These are phyloP conservation scores for Saccharum hybrid DNA, from an alignment of 202 grass and related monocot species.

Conservation along the genomic window DNA sequence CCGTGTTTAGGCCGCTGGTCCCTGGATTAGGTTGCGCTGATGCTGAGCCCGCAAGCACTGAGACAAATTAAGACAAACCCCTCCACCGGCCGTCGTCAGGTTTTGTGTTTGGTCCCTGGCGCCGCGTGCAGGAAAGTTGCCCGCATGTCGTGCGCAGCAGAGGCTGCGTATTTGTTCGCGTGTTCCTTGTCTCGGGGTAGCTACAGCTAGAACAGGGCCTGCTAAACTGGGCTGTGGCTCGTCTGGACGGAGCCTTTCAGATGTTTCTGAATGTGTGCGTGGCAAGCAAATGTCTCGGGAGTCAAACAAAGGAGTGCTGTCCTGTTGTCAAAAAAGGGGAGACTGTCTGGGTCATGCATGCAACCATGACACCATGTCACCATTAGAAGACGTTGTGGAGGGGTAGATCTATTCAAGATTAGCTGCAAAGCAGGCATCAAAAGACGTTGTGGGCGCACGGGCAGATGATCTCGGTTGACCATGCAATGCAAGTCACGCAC, in stretches of 20 bases:
- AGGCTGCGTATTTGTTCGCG: not conserved
- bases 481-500: not conserved
- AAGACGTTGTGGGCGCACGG: slow-evolving; percentile 17
- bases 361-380: not conserved
- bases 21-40: slow-evolving; percentile 39
- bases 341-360: slow-evolving; percentile 22
- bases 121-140: slow-evolving; percentile 33
- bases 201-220: too few species aligned
- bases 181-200: not conserved
- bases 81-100: not conserved
- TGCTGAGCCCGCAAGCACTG: slow-evolving; percentile 13
- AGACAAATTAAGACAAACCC: not conserved
- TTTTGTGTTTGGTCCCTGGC: slow-evolving; percentile 28
- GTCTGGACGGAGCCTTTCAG: not conserved
- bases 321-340: not conserved
- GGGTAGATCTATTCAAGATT: not conserved
- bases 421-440: slow-evolving; percentile 22
- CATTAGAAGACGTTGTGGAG: not conserved
- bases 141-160: slow-evolving; percentile 18
- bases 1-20: slow-evolving; percentile 40
- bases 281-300: slow-evolving; percentile 5
- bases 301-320: not conserved
- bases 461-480: not conserved
- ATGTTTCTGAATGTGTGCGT: slow-evolving; percentile 18
- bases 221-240: not conserved